These are phyloP conservation scores for Auricularia sp. DNA, from an alignment of 768 basidiomycete species.

Conservation along the genomic window DNA sequence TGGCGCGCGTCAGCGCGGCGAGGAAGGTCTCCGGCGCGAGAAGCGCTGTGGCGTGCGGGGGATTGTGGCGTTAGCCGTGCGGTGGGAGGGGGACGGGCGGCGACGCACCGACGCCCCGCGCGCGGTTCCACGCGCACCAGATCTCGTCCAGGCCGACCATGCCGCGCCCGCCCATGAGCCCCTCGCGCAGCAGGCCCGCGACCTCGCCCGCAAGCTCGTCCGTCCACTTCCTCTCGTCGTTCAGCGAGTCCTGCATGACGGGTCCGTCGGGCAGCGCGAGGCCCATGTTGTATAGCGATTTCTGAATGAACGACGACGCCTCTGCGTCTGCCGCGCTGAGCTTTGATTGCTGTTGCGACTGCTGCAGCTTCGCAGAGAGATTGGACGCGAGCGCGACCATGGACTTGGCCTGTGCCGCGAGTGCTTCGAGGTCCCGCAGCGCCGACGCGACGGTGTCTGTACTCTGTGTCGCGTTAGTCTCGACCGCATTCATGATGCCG, in stretches of 20 bases:
- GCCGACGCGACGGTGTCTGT: conserved; percentile 63
- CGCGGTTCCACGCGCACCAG: conserved; percentile 94
- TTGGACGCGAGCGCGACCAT: conserved; percentile 88
- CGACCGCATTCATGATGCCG: conserved; percentile 71
- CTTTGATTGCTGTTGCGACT: conserved; percentile 6
- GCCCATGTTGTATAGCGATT: conserved; percentile 83
- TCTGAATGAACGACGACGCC: conserved; percentile 78
- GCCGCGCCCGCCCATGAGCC: conserved; percentile 71
- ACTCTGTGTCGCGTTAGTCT: conserved; percentile 51
- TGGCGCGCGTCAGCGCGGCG: conserved; percentile 60
- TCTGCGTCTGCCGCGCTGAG: conserved; percentile 43
- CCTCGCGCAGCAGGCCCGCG: conserved; percentile 49
- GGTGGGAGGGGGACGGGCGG: neutral
- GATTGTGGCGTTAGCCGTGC: neutral
- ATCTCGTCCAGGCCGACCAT: conserved; percentile 84
- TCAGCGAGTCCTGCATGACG: conserved; percentile 49
- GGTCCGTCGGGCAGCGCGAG: conserved; percentile 68
- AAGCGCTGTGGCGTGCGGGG: conserved; percentile 44
- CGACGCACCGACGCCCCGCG: conserved; percentile 72
- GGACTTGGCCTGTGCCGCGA: conserved; percentile 85
- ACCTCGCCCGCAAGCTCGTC: conserved; percentile 79
- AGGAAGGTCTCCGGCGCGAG: conserved; percentile 82
- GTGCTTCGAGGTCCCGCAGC: conserved; percentile 75
- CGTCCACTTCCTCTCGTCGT: conserved; percentile 69
- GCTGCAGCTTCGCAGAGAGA: conserved; percentile 53